Conservation (phyloP, 345 rosid species). For the Brassica incana region DNA sequence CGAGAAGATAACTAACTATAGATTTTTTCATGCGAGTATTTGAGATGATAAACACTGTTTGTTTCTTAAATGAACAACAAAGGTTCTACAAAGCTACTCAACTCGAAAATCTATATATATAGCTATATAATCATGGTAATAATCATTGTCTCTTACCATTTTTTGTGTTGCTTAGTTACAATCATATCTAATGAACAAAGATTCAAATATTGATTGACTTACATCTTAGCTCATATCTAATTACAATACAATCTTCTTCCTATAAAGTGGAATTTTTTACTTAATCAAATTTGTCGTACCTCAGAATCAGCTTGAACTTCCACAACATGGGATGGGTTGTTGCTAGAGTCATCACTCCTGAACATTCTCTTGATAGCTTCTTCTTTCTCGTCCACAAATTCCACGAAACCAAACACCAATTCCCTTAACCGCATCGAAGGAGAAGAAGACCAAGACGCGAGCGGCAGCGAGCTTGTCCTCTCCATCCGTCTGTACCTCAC, state of each 20-base stretch:
- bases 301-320: conserved; percentile 29
- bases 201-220: not conserved
- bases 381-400: conserved; percentile 82
- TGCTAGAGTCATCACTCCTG: conserved; percentile 41
- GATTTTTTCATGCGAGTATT: not conserved
- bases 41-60: conserved; percentile 3
- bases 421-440: conserved; percentile 40
- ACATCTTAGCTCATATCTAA: conserved; percentile 21
- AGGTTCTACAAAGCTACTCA: not conserved
- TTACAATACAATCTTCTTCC: conserved; percentile 9
- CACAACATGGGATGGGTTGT: conserved; percentile 30
- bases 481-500: conserved; percentile 52
- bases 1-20: not conserved
- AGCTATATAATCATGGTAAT: conserved; percentile 6
- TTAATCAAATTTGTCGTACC: conserved; percentile 25
- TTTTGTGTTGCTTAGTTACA: conserved; percentile 8
- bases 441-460: conserved; percentile 25
- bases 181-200: conserved; percentile 24
- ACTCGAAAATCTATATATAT: not conserved
- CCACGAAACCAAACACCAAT: conserved; percentile 51
- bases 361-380: conserved; percentile 73
- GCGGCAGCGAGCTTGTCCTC: conserved; percentile 35
- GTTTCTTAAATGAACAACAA: not conserved
- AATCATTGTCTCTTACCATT: not conserved
- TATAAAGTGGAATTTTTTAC: conserved; percentile 15